These are phyloP conservation scores for Stereum hirsutum DNA, from an alignment of 1,284 basidiomycete genomes.

Conservation along the genomic window DNA sequence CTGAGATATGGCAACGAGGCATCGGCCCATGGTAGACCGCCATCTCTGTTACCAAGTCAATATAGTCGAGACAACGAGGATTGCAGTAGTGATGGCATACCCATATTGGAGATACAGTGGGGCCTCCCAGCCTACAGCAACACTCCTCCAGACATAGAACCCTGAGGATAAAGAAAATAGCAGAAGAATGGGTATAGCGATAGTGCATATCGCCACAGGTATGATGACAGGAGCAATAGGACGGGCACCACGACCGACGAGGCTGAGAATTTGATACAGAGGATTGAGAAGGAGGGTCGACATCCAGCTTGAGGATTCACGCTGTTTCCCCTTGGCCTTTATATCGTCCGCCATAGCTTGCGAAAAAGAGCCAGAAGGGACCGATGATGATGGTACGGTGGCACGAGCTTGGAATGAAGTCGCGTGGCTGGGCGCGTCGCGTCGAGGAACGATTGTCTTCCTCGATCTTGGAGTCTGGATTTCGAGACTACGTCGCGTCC, in stretches of 20 bases:
- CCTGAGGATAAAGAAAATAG: conserved; percentile 56
- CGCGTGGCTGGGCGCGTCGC: not conserved
- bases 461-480: no score
- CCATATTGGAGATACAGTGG: conserved; percentile 69
- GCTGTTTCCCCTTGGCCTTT: no score
- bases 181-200: conserved; percentile 52
- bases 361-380: not conserved
- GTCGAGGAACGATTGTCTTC: not conserved
- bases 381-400: no score
- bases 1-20: conserved; percentile 38
- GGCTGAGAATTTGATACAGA: conserved; percentile 15
- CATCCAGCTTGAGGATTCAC: no score
- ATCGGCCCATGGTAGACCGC: conserved; percentile 50
- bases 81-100: conserved; percentile 42
- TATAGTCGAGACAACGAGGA: not conserved
- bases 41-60: conserved; percentile 37
- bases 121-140: conserved; percentile 57
- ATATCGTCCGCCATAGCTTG: conserved; percentile 6
- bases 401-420: not conserved
- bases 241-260: conserved; percentile 24
- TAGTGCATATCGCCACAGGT: conserved; percentile 47
- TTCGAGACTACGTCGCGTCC: no score
- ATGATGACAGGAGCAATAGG: conserved; percentile 47
- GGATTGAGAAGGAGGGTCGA: conserved; percentile 16
- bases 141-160: conserved; percentile 59